Evolutionary conservation across 768 basidiomycete genomes (phyloP), one percentile per base, ranked within the genome.

Genomic region (Pulveroboletus sp.): DNA sequence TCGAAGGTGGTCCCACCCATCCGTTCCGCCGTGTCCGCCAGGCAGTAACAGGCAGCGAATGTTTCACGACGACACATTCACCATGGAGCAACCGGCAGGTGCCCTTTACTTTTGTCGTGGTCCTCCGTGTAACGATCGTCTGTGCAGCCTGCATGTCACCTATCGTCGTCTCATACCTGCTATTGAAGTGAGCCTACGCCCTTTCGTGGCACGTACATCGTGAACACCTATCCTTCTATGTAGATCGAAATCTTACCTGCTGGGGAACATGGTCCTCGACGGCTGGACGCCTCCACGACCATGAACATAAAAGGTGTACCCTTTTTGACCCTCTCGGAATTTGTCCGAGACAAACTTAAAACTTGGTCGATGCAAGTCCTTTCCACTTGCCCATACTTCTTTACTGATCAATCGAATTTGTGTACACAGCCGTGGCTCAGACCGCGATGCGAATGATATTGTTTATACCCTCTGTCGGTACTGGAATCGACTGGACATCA

Each of bases 41-140:
- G 56, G 88, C 89, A 11, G 63, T 88, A 46, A 69, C 80, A 28
- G 79, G 78, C 27, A 82, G 73, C 60, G 76, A 81, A 31, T 78
- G 84, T 59, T 80, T 89, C 57, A 77, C 82, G 8, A 75, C 77
- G 18, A 83, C 79, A 11, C 77, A 83, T 57, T 88, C 89, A 0
- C 83, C 89, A n/a, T 91, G 89, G 89, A 89, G 83, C 49, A 88
- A 89, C 60, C 79, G 90, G 89, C 88, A 64, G 72, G 59, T 39
- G 28, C 50, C 26, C 42, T 33, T 21, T 50, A 27, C 30, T 37
- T 42, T 40, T 36, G 42, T 35, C 51, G 8, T 32, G 30, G 18
- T 28, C 40, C 33, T 47, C 27, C 43, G 39, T 47, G 37, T 60
- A 39, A 67, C 58, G 8, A 15, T 6, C 32, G 18, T 57, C 48